Percentiles rank a stretch among this genome's conserved stretches.
phyloP scores from a whole-genome alignment of 352 stramenopile genomes.

The Globisporangium parvum region DNA sequence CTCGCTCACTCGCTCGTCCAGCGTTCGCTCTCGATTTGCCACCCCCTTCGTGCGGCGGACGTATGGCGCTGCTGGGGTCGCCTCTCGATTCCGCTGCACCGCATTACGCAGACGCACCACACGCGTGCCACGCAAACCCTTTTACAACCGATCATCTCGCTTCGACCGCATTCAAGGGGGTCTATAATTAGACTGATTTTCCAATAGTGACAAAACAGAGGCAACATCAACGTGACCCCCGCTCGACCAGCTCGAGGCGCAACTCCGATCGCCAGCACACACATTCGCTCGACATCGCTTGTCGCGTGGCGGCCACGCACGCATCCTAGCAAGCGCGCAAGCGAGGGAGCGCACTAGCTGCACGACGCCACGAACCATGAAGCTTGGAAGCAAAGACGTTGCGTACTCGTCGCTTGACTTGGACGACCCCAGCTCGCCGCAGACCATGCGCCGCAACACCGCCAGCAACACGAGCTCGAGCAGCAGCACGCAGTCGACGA shows the following conservation, averaged over 20 bases:
- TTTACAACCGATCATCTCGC: not conserved
- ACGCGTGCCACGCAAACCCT: slow-evolving; percentile 5
- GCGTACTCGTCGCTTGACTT: slow-evolving; percentile 72
- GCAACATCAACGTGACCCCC: too few relatives aligned
- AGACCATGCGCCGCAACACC: slow-evolving; percentile 26
- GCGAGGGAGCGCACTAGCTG: not conserved
- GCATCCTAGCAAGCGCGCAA: too few relatives aligned
- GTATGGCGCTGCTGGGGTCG: slow-evolving; percentile 9
- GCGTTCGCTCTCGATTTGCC: slow-evolving; percentile 10
- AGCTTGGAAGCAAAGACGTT: slow-evolving; percentile 68
- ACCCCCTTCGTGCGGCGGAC: slow-evolving; percentile 2
- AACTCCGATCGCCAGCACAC: too few relatives aligned
- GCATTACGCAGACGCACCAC: slow-evolving; percentile 20
- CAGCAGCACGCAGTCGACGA: slow-evolving; percentile 38
- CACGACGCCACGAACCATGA: slow-evolving; percentile 25
- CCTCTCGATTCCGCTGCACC: slow-evolving; percentile 16
- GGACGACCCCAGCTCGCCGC: slow-evolving; percentile 38
- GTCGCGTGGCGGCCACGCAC: too few relatives aligned
- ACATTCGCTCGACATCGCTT: too few relatives aligned
- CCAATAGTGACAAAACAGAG: too few relatives aligned
- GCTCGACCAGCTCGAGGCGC: too few relatives aligned
- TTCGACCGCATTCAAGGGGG: not conserved
- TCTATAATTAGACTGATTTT: too few relatives aligned
- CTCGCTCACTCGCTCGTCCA: not conserved
- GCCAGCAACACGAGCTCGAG: slow-evolving; percentile 22